Evolutionary conservation across 2,329 filamentous ascomycete genomes (phyloP).

Genomic region (Pseudogymnoascus destructans): DNA sequence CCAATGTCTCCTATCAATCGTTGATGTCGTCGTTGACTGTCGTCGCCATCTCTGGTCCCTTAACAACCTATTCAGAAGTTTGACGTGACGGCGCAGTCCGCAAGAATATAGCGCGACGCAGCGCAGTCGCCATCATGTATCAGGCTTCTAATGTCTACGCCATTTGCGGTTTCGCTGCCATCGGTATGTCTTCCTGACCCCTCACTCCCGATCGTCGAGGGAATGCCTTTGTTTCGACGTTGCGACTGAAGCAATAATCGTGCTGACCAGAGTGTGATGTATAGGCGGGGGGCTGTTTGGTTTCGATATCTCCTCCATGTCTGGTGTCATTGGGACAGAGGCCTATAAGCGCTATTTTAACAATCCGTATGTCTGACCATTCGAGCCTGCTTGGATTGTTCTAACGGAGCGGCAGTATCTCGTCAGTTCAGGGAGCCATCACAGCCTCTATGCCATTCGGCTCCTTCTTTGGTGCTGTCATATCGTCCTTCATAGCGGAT

Average conservation of each 20-base stretch:
- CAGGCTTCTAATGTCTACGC: slow-evolving; percentile 40
- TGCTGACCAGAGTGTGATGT: not conserved
- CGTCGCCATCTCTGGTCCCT: not conserved
- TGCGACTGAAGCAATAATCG: not conserved
- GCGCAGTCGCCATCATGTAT: slow-evolving; percentile 11
- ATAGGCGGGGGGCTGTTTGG: slow-evolving; percentile 58
- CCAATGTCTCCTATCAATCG: not conserved
- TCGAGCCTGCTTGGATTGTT: not conserved
- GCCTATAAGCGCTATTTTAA: slow-evolving; percentile 63
- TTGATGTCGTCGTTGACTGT: not conserved
- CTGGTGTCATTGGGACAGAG: slow-evolving; percentile 50
- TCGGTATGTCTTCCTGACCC: slow-evolving; percentile 32
- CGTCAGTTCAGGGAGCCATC: slow-evolving; percentile 53
- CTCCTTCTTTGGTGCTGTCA: slow-evolving; percentile 49
- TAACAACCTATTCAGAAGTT: not conserved
- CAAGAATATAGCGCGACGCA: not conserved
- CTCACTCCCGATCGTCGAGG: not conserved
- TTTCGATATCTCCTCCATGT: slow-evolving; percentile 69
- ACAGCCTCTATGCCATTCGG: slow-evolving; percentile 63
- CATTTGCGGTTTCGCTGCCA: slow-evolving; percentile 49
- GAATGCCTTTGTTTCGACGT: slow-evolving; percentile 2
- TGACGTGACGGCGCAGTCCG: not conserved
- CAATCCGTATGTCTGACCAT: slow-evolving; percentile 31
- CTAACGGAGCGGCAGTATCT: slow-evolving; percentile 18
- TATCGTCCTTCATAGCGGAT: slow-evolving; percentile 44